These are phyloP conservation scores for Penicillium flavigenum DNA, from an alignment of 495 filamentous ascomycete genomes.

Conservation along the genomic window DNA sequence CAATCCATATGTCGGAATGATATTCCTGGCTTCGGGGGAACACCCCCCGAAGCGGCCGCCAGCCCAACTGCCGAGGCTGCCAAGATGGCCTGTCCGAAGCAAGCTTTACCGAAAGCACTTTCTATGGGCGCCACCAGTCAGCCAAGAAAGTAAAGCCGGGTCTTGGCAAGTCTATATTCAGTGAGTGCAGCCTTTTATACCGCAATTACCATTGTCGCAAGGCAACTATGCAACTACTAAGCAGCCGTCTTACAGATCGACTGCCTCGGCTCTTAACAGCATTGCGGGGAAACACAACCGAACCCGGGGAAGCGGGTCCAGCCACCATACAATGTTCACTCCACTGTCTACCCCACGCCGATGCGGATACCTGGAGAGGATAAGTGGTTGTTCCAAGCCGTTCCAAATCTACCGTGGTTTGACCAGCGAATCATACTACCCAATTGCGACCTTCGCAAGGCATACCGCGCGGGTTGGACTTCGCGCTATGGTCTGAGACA, in stretches of 20 bases:
- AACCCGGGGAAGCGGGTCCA: not conserved
- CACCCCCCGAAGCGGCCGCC: no score
- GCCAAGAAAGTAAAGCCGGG: not conserved
- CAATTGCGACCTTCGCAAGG: not conserved
- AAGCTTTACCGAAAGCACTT: constrained; percentile 2
- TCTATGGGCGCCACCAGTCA: not conserved
- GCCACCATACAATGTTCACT: not conserved
- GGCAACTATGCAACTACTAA: not conserved
- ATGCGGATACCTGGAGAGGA: not conserved
- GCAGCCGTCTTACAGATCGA: not conserved
- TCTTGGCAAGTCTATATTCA: not conserved
- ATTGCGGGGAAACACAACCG: not conserved
- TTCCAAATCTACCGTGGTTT: not conserved
- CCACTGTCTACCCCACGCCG: not conserved
- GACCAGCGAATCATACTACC: not conserved
- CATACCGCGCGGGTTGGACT: not conserved
- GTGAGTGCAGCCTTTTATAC: not conserved
- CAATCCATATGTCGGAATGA: not conserved
- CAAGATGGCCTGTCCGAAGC: constrained; percentile 5
- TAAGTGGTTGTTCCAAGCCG: not conserved
- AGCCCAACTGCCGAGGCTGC: constrained; percentile 1
- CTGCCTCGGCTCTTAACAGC: not conserved
- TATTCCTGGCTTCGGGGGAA: no score
- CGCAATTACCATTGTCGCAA: no score
- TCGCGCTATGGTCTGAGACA: not conserved